A percentile compares a stretch with the other conserved stretches of the same genome.
phyloP scores from a whole-genome alignment of 306 rosid species.

The Cicer bijugum region DNA sequence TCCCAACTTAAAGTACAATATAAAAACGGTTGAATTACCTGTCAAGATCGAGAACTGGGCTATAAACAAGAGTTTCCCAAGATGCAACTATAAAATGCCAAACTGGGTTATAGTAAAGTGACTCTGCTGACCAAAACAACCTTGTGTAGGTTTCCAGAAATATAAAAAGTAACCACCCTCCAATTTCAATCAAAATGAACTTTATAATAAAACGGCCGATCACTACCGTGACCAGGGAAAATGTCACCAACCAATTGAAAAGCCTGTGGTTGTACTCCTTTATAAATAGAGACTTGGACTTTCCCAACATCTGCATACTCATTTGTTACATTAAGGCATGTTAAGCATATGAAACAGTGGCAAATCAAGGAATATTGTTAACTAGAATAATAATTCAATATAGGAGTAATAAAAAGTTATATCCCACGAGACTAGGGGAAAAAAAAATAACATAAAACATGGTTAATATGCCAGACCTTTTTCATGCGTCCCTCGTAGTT shows the following conservation, averaged over 20 bases:
- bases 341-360: conserved; percentile 33
- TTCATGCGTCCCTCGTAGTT: conserved; percentile 75
- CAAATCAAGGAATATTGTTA: neutral
- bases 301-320: conserved; percentile 72
- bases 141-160: conserved; percentile 96
- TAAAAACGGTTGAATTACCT: conserved; percentile 57
- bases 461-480: conserved; percentile 57
- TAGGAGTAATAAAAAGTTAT: neutral
- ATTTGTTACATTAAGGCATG: conserved; percentile 16
- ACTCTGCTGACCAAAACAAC: conserved; percentile 96
- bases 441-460: neutral
- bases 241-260: conserved; percentile 98
- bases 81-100: conserved; percentile 91
- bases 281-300: conserved; percentile 75
- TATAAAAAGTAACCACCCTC: conserved; percentile 92
- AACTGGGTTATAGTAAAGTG: conserved; percentile 88
- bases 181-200: conserved; percentile 83
- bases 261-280: conserved; percentile 94
- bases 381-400: conserved; percentile 10
- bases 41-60: conserved; percentile 95
- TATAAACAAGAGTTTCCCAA: conserved; percentile 95
- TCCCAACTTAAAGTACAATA: neutral
- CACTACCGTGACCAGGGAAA: conserved; percentile 90
- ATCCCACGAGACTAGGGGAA: neutral
- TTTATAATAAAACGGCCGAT: conserved; percentile 88